Evolutionary conservation across 1,139 yeast genomes (phyloP).

Genomic region (Chernovozyma sophiae-reginae): DNA sequence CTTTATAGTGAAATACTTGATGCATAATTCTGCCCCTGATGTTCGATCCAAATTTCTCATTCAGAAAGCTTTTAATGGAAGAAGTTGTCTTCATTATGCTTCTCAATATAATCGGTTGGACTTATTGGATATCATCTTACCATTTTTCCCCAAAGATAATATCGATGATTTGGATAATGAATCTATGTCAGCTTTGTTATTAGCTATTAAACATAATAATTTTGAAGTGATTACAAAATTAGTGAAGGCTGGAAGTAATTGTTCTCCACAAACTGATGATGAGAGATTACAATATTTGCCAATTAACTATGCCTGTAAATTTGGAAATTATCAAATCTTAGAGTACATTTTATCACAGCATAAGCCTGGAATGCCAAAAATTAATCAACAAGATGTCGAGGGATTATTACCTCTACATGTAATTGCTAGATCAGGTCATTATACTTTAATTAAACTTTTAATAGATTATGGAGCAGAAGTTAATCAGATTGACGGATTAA

Average conservation of each 20-base stretch:
- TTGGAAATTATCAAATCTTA: constrained; percentile 72
- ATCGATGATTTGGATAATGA: constrained; percentile 62
- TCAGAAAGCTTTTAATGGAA: constrained; percentile 62
- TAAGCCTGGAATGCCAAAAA: constrained; percentile 21
- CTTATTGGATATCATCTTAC: constrained; percentile 43
- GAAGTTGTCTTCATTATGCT: constrained; percentile 86
- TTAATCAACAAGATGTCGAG: constrained; percentile 70
- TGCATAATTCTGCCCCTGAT: constrained; percentile 20
- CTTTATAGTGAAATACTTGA: constrained; percentile 33
- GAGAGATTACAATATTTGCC: constrained; percentile 67
- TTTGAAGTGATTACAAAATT: constrained; percentile 46
- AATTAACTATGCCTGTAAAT: constrained; percentile 82
- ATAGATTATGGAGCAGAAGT: constrained; percentile 74
- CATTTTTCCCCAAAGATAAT: constrained; percentile 31
- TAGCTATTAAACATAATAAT: constrained; percentile 72
- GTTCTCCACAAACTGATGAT: constrained; percentile 51
- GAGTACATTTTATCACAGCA: constrained; percentile 46
- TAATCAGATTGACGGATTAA: constrained; percentile 75
- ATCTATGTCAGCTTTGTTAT: constrained; percentile 74
- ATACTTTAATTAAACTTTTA: constrained; percentile 60
- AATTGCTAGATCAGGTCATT: constrained; percentile 80
- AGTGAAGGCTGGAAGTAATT: constrained; percentile 48
- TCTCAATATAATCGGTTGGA: constrained; percentile 64
- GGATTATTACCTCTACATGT: constrained; percentile 88
- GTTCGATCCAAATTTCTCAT: constrained; percentile 25